A percentile compares a stretch with the other conserved stretches of the same genome.
phyloP scores from a whole-genome alignment of 768 basidiomycete genomes.

The Auricularia sp. region DNA sequence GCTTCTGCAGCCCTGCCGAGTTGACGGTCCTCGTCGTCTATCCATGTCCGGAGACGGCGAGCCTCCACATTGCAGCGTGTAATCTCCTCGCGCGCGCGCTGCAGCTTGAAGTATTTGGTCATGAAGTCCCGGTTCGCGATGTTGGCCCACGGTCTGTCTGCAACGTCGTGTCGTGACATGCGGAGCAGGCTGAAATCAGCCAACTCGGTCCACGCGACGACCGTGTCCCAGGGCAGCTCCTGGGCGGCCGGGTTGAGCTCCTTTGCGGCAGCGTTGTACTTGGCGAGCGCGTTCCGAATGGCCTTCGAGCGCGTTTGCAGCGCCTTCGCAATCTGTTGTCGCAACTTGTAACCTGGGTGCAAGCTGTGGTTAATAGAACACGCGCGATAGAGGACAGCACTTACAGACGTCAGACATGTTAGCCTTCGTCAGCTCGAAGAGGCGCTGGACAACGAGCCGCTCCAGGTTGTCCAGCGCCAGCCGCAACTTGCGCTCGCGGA shows the following conservation, averaged over 20 bases:
- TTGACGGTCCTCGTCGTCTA: conserved; percentile 17
- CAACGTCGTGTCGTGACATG: conserved; percentile 17
- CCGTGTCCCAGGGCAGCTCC: background rate
- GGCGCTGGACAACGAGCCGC: conserved; percentile 19
- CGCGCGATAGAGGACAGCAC: background rate
- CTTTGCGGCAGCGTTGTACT: conserved; percentile 23
- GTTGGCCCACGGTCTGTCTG: conserved; percentile 17
- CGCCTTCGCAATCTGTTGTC: conserved; percentile 26
- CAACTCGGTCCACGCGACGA: conserved; percentile 6
- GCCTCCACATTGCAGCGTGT: conserved; percentile 24
- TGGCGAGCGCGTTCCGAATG: conserved; percentile 21
- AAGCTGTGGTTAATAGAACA: too few relatives aligned
- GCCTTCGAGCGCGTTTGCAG: conserved; percentile 22
- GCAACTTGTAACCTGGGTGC: conserved; percentile 25
- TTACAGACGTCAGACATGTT: conserved; percentile 17
- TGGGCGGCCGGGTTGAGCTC: conserved; percentile 8
- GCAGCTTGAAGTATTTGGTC: conserved; percentile 21
- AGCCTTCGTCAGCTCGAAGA: conserved; percentile 24
- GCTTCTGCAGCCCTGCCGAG: background rate
- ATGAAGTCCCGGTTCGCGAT: conserved; percentile 28
- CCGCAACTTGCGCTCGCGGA: conserved; percentile 10
- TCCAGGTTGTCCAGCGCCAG: conserved; percentile 21
- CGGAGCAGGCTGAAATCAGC: conserved; percentile 24
- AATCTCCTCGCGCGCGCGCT: conserved; percentile 24
- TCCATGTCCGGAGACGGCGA: conserved; percentile 18